Percentiles rank a stretch among this genome's conserved stretches.
Evolutionary conservation across 2,329 filamentous ascomycete genomes (phyloP).

Genomic region (Trichoderma atrobrunneum): DNA sequence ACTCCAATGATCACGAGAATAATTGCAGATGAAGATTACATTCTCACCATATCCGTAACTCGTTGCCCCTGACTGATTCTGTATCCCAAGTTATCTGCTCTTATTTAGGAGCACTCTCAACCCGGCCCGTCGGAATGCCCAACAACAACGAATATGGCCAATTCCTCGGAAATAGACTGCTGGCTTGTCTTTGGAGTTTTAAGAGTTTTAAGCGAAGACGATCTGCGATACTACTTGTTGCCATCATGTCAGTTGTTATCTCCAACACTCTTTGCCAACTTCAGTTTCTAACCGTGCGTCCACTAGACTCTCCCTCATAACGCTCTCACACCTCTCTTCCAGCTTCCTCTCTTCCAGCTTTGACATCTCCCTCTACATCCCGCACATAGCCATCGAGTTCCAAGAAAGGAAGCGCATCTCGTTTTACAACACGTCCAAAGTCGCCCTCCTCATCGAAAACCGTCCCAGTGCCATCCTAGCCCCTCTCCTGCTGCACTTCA

Average conservation of each 20-base stretch:
- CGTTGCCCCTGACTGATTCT: background rate
- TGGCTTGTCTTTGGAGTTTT: background rate
- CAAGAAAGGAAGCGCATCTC: background rate
- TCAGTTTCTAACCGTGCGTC: background rate
- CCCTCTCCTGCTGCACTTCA: constrained; percentile 55
- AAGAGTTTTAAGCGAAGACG: background rate
- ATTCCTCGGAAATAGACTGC: background rate
- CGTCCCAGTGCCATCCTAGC: constrained; percentile 49
- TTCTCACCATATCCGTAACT: too few species aligned
- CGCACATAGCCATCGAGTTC: constrained; percentile 3
- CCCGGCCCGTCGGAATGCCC: background rate
- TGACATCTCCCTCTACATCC: background rate
- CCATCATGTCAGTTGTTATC: background rate
- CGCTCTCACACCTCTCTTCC: background rate
- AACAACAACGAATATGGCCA: background rate
- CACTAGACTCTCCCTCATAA: background rate
- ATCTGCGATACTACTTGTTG: background rate
- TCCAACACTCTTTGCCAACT: background rate
- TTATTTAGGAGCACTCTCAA: background rate
- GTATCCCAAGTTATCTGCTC: background rate
- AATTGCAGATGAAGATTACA: background rate
- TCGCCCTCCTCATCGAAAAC: constrained; percentile 56
- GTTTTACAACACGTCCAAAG: constrained; percentile 45
- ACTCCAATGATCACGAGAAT: background rate
- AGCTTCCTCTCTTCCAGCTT: background rate